Evolutionary conservation across 2,329 filamentous ascomycete genomes (phyloP).

Genomic region (Colletotrichum camelliae): DNA sequence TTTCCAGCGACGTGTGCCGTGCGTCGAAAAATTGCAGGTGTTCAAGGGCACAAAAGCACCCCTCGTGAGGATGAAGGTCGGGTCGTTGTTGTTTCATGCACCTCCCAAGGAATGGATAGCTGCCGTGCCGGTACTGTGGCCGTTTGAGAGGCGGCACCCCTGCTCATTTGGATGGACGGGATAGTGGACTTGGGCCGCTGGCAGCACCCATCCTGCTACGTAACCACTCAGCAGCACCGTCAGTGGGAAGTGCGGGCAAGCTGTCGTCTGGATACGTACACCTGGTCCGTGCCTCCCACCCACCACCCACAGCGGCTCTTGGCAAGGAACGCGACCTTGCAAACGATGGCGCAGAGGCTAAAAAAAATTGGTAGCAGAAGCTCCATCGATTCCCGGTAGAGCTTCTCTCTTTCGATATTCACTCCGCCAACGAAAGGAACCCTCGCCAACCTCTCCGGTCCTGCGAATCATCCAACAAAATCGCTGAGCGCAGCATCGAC

Average conservation of each 20-base stretch:
- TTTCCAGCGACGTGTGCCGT: neutral
- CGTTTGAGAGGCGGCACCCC: neutral
- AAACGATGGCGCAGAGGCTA: constrained; percentile 18
- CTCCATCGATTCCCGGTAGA: constrained; percentile 22
- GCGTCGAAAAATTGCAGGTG: neutral
- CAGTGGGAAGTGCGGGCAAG: neutral
- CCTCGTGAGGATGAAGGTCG: neutral
- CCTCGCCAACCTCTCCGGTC: neutral
- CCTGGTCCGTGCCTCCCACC: constrained; percentile 9
- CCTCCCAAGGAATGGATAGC: constrained; percentile 6
- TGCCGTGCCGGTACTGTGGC: constrained; percentile 9
- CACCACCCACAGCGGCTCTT: constrained; percentile 3
- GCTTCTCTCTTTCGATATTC: constrained; percentile 19
- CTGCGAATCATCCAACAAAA: neutral
- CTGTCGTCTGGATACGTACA: neutral
- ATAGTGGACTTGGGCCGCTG: neutral
- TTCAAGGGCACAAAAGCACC: neutral
- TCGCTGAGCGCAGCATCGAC: neutral
- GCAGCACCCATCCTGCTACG: constrained; percentile 9
- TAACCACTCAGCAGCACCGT: neutral
- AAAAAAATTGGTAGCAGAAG: constrained; percentile 26
- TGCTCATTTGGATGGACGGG: neutral
- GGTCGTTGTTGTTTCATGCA: constrained; percentile 15
- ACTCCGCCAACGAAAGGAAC: constrained; percentile 4
- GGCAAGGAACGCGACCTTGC: constrained; percentile 18